A percentile compares a stretch with the other conserved stretches of the same genome.
Evolutionary conservation across 129 eudicot species (phyloP).

Genomic region (Chrysanthemum makinoi): DNA sequence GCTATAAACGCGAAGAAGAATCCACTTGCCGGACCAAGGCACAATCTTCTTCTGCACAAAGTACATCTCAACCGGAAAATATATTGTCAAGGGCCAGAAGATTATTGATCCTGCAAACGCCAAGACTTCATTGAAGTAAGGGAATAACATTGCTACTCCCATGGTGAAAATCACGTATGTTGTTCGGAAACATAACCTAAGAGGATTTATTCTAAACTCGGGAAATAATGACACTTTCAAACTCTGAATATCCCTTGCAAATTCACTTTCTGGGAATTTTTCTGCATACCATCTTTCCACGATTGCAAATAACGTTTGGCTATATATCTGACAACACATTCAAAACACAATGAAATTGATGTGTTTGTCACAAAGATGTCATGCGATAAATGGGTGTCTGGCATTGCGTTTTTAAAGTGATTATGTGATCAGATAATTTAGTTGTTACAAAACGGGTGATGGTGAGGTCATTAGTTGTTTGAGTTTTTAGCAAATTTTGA

Average conservation of each 20-base stretch:
- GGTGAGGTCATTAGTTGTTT: too few species aligned
- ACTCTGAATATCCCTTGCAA: conserved; percentile 25
- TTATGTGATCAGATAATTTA: too few species aligned
- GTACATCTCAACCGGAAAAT: conserved; percentile 67
- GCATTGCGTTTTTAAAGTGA: too few species aligned
- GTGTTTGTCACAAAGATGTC: neutral
- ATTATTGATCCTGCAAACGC: conserved; percentile 55
- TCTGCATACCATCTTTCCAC: conserved; percentile 49
- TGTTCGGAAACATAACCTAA: conserved; percentile 54
- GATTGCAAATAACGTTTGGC: conserved; percentile 64
- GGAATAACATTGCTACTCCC: conserved; percentile 42
- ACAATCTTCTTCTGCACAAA: conserved; percentile 34
- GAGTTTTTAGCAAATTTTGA: too few species aligned
- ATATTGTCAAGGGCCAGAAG: conserved; percentile 59
- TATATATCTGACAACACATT: conserved; percentile 44
- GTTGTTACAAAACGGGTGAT: too few species aligned
- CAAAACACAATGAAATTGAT: neutral
- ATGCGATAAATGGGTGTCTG: too few species aligned
- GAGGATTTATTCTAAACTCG: conserved; percentile 33
- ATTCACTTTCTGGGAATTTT: conserved; percentile 44
- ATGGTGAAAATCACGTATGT: conserved; percentile 41
- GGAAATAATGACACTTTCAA: conserved; percentile 28
- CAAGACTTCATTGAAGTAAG: conserved; percentile 60
- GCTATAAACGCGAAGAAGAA: conserved; percentile 42
- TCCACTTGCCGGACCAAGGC: conserved; percentile 45